Base-by-base conservation (phyloP, 441 rosid genomes). In the Biscutella laevigata region DNA sequence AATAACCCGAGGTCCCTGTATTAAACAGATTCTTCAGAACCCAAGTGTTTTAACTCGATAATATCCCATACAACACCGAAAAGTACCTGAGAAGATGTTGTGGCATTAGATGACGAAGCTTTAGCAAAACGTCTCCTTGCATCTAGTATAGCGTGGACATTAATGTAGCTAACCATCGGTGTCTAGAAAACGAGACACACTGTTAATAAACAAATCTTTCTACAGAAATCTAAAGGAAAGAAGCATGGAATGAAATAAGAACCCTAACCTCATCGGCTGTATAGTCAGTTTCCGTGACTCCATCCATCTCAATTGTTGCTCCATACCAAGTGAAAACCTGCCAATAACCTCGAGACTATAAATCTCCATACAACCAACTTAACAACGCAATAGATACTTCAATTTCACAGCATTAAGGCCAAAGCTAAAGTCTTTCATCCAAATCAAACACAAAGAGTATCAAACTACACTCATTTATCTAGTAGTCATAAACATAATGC, bases 261-360 rank as follows among this genome's bases (percentile, higher is more conserved):
- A 41, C 25, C 3, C 7, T 16, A n/a, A 91, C 98, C 96, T 91
- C 98, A 51, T 91, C 94, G 0, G 95, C 95, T 4, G 81, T 81
- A 70, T 88, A 88, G 77, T 88, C 95, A 10, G 95, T 85, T 71
- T 91, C 96, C 2, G 90, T 79, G 16, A 64, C 30, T 28, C 96
- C 94, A 53, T 87, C 94, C 78, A 91, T 74, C 72, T 91, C 98
- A 55, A 87, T 71, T 8, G 91, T 83, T 9, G 98, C 96, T 64
- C 96, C 96, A 58, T 80, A 80, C 96, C 96, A 88, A 13, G 94
- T 87, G 61, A 88, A 91, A 42, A 85, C 95, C 96, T 84, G 41
- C 34, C 36, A 55, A 26, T 17, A n/a, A n/a, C n/a, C n/a, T n/a
- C n/a, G n/a, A n/a, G n/a, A n/a, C n/a, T n/a, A n/a, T n/a, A n/a